Evolutionary conservation across 306 rosid species (phyloP).

Genomic region (Ormosia semicastrata): DNA sequence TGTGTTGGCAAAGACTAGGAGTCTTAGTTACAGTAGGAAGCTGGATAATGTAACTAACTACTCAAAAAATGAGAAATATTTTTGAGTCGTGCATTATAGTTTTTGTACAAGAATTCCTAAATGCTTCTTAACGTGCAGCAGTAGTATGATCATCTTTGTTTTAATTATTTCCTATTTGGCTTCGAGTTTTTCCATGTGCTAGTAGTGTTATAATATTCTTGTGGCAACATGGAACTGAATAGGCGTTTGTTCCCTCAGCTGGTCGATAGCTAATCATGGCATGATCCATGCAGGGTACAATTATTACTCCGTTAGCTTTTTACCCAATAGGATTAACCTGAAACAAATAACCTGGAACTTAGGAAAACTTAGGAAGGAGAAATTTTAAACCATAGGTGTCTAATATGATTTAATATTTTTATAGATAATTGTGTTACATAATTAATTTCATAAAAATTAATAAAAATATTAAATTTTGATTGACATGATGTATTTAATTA

Average conservation of each 20-base stretch:
- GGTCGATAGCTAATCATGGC: background rate
- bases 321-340: background rate
- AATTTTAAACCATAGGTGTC: too few relatives aligned
- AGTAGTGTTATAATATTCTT: background rate
- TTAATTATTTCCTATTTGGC: background rate
- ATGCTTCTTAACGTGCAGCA: constrained; percentile 11
- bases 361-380: too few relatives aligned
- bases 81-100: constrained; percentile 25
- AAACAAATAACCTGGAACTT: background rate
- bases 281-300: background rate
- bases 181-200: background rate
- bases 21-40: constrained; percentile 39
- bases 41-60: constrained; percentile 56
- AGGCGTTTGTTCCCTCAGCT: background rate
- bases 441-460: too few relatives aligned
- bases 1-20: constrained; percentile 40
- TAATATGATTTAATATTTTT: too few relatives aligned
- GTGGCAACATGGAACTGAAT: background rate
- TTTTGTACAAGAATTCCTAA: constrained; percentile 24
- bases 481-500: too few relatives aligned
- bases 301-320: background rate
- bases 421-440: too few relatives aligned
- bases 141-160: background rate
- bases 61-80: constrained; percentile 33
- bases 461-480: too few relatives aligned